These are phyloP conservation scores for Akebia trifoliata DNA, from an alignment of 164 flowering plant species.

Conservation along the genomic window DNA sequence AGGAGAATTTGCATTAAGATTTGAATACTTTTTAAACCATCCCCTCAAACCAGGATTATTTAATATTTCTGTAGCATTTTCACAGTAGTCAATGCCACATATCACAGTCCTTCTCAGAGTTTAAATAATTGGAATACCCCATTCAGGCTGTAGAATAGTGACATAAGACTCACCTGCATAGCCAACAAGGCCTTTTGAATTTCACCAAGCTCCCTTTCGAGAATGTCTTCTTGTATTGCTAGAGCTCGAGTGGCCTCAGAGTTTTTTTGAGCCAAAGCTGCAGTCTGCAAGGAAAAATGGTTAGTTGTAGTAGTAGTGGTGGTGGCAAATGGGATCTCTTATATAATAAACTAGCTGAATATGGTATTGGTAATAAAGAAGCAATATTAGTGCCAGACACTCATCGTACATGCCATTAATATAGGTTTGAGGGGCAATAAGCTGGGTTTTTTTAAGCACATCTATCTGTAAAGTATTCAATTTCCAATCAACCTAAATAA, in stretches of 20 bases:
- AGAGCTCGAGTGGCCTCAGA: constrained; percentile 87
- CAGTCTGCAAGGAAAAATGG: constrained; percentile 49
- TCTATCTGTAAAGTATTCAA: too few relatives aligned
- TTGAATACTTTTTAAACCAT: too few relatives aligned
- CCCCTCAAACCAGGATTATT: too few relatives aligned
- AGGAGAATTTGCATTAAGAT: too few relatives aligned
- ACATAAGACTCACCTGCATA: constrained; percentile 66
- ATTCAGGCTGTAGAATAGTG: not conserved
- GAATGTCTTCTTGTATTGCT: constrained; percentile 62
- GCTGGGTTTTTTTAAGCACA: too few relatives aligned
- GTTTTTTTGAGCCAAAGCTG: constrained; percentile 81
- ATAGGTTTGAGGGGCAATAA: too few relatives aligned
- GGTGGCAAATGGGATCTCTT: not conserved
- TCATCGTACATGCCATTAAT: too few relatives aligned
- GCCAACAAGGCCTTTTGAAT: constrained; percentile 87
- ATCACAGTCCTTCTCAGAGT: not conserved
- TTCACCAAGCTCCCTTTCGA: constrained; percentile 93
- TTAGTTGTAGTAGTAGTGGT: not conserved
- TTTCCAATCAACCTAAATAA: too few relatives aligned
- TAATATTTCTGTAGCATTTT: too few relatives aligned
- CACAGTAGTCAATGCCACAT: not conserved
- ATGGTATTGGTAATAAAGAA: not conserved
- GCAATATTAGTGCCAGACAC: not conserved
- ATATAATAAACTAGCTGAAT: not conserved
- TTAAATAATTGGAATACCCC: too few relatives aligned